phyloP scores from a whole-genome alignment of 768 basidiomycete species.

The Termitomyces sp. region DNA sequence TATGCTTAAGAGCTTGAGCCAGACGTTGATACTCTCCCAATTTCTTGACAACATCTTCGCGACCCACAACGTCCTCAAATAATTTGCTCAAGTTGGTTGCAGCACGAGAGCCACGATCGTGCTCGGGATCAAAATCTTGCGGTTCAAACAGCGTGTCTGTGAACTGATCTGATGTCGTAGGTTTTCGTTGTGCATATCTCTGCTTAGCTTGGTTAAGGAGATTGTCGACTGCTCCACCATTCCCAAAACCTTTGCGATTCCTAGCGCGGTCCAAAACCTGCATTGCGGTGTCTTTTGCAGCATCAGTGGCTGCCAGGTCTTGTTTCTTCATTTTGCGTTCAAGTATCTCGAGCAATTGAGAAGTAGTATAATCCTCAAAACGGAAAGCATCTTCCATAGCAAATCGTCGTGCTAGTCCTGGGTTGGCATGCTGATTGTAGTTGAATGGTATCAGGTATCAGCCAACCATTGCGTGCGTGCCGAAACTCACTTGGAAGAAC shows the following conservation, averaged over 20 bases:
- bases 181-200: slow-evolving; percentile 38
- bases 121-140: slow-evolving; percentile 64
- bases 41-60: slow-evolving; percentile 47
- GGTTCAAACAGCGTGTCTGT: slow-evolving; percentile 47
- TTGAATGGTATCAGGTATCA: background rate
- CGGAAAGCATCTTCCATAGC: slow-evolving; percentile 64
- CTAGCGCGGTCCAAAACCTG: slow-evolving; percentile 38
- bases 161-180: slow-evolving; percentile 19
- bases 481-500: slow-evolving; percentile 59
- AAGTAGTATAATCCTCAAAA: slow-evolving; percentile 62
- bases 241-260: slow-evolving; percentile 61
- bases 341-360: slow-evolving; percentile 49
- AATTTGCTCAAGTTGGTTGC: slow-evolving; percentile 47
- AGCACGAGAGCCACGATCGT: slow-evolving; percentile 44
- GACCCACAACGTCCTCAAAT: slow-evolving; percentile 63
- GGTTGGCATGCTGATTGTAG: slow-evolving; percentile 66
- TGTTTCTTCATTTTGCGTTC: slow-evolving; percentile 54
- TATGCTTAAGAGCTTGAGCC: slow-evolving; percentile 36
- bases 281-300: slow-evolving; percentile 52
- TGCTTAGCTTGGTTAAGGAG: slow-evolving; percentile 47
- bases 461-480: no score
- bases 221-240: slow-evolving; percentile 64
- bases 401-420: slow-evolving; percentile 63
- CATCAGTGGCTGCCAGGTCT: slow-evolving; percentile 54
- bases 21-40: slow-evolving; percentile 52